Evolutionary conservation across 257 asterid genomes (phyloP), one percentile per base, ranked within the genome.

Genomic region (Lycium barbarum): DNA sequence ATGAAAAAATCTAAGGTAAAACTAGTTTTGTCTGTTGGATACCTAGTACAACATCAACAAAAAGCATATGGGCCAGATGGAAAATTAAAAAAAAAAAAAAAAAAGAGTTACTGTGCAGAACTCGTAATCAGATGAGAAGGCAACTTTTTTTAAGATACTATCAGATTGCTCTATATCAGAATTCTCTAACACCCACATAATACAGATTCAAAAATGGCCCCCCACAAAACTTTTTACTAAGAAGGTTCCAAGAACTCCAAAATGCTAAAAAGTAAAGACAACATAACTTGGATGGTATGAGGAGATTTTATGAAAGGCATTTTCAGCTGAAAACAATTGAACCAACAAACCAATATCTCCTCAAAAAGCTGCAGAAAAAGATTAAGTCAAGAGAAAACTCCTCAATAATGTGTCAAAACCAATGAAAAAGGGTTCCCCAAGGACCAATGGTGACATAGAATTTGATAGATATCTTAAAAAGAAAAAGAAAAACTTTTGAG

Each of bases 321-420:
- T 35, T 66, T 82, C 84, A 65, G 84, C 86, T 49, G 70, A 78
- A 70, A 87, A 67, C 71, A 15, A 57, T 49, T 81, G 86, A 84
- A 54, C 82, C 9, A 82, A 15, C 80, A 47, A 58, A 61, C 65
- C 82, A 78, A 78, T 53, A 78, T 78, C 82, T 26, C 49, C 18
- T 12, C 47, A 78, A 78, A 76, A 83, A 33, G 51, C 49, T 22
- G 65, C 70, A 55, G 67, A 47, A 67, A 11, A 66, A 67, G 72
- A 73, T 61, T 40, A 70, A 43, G 22, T 40, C 58, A 66, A 33
- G 20, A 45, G 54, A 83, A 14, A 43, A 49, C 18, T 49, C 47
- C 72, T 65, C 6, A 2, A 11, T 68, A 76, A 79, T 72, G 85
- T 78, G 86, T 58, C 88, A 49, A 47, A 33, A 5, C 57, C 62